Evolutionary conservation across 441 rosid genomes (phyloP), one percentile per base, ranked within the genome.

Genomic region (Euphorbia schlechtendalii): DNA sequence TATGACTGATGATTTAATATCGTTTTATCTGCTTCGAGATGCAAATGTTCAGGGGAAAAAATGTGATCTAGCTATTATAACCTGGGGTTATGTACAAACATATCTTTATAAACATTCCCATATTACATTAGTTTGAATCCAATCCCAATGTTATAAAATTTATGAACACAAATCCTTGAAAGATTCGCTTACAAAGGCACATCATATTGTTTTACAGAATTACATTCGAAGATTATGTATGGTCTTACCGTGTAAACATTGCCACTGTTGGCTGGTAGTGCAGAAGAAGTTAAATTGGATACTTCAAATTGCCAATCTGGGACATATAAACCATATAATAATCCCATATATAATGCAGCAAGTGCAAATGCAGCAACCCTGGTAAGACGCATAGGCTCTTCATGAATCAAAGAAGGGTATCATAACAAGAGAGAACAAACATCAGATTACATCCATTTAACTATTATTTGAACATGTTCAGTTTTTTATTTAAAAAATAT

Each of bases 231-330:
- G 20, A 18, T 34, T 46, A 11, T 21, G 30, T 40, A 25, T 8
- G 59, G 32, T 46, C 71, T 66, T 32, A 74, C 77, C 64, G 41
- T 52, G 65, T 66, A 74, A 52, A 59, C 40, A 64, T 14, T 4
- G 57, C 30, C 63, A 10, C 59, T 65, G 18, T 70, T 66, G 25
- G 22, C 11, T 5, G 68, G 54, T 58, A 20, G 55, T 28, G 25
- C 18, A 45, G 69, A 53, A 64, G 65, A 63, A 63, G 65, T 59
- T 53, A 36, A 36, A 5, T 0, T 27, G 48, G 69, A 13, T 3
- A 56, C 18, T 28, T 63, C 66, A 71, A 67, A 75, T 52, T 64
- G 70, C 78, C 78, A 75, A 56, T 75, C 75, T 10, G 78, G 78
- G 68, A 71, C 75, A 25, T 71, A 75, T 21, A 75, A 18, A 20